Percentiles rank a stretch among this genome's conserved stretches.
These are phyloP conservation scores for Mrakia frigida DNA, from an alignment of 768 basidiomycete species.

Conservation along the genomic window DNA sequence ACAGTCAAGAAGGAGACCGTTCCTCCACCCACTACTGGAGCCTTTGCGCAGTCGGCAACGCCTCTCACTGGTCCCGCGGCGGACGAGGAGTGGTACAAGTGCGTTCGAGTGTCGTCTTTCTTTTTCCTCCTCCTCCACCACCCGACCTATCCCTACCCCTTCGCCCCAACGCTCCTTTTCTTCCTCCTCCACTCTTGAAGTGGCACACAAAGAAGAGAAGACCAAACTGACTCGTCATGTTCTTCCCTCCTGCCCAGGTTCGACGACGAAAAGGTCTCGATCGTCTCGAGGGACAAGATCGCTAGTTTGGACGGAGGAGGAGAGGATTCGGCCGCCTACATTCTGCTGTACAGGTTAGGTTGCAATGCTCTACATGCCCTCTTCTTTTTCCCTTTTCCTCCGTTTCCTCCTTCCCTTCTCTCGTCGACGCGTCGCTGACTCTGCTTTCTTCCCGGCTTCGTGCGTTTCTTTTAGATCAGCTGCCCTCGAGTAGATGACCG, in stretches of 20 bases:
- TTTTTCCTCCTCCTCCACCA: background rate
- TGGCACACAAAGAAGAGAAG: no score
- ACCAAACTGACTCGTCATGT: no score
- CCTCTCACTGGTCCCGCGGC: constrained; percentile 51
- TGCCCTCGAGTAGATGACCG: constrained; percentile 13
- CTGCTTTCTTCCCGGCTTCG: background rate
- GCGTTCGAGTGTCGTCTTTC: constrained; percentile 70
- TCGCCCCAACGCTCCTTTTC: no score
- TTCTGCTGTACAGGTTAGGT: constrained; percentile 65
- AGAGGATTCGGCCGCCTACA: constrained; percentile 84
- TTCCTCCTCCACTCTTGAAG: no score
- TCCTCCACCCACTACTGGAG: constrained; percentile 36
- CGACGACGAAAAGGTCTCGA: constrained; percentile 47
- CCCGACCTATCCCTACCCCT: no score
- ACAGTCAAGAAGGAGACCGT: constrained; percentile 45
- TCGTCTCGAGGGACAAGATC: constrained; percentile 80
- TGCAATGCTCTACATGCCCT: background rate
- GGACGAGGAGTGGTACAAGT: constrained; percentile 65
- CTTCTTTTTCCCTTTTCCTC: background rate
- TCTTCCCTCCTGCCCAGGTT: constrained; percentile 4
- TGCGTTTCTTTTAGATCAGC: background rate
- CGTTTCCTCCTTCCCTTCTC: background rate
- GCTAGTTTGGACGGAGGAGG: constrained; percentile 80
- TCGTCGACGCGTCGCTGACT: background rate
- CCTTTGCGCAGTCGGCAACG: background rate